Percentiles rank a stretch among this genome's conserved stretches.
These are phyloP conservation scores for Aechmea fasciata DNA, from an alignment of 176 grass and related monocot genomes.

Conservation along the genomic window DNA sequence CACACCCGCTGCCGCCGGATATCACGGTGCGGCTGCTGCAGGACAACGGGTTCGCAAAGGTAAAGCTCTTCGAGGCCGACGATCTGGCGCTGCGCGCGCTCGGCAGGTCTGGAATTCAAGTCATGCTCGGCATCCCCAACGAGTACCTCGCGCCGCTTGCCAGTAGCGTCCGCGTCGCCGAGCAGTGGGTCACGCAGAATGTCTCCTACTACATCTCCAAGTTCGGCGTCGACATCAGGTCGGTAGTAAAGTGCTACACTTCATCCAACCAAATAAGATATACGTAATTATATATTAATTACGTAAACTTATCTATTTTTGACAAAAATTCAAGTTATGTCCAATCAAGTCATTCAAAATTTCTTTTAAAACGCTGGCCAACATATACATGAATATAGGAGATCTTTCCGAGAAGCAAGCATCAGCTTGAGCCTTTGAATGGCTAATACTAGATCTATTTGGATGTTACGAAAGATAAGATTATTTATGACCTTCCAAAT, in stretches of 20 bases:
- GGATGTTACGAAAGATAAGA: too few species aligned
- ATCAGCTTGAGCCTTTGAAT: too few species aligned
- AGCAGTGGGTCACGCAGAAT: slow-evolving; percentile 80
- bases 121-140: slow-evolving; percentile 94
- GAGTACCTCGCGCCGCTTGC: slow-evolving; percentile 48
- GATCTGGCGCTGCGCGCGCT: slow-evolving; percentile 39
- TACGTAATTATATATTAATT: not conserved
- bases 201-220: slow-evolving; percentile 66
- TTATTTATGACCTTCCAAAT: too few species aligned
- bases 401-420: too few species aligned
- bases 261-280: not conserved
- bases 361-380: too few species aligned
- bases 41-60: slow-evolving; percentile 71
- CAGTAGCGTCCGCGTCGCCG: slow-evolving; percentile 44
- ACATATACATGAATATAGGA: too few species aligned
- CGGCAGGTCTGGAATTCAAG: slow-evolving; percentile 71
- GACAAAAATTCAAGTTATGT: too few species aligned
- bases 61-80: slow-evolving; percentile 90
- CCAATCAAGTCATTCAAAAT: too few species aligned
- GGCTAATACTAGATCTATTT: too few species aligned
- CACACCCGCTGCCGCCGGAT: slow-evolving; percentile 52
- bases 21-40: slow-evolving; percentile 49
- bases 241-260: not conserved
- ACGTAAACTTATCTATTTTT: not conserved
- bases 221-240: slow-evolving; percentile 77